Evolutionary conservation across 2,329 filamentous ascomycete genomes (phyloP), one percentile per base, ranked within the genome.

Genomic region (Colletotrichum tropicale): DNA sequence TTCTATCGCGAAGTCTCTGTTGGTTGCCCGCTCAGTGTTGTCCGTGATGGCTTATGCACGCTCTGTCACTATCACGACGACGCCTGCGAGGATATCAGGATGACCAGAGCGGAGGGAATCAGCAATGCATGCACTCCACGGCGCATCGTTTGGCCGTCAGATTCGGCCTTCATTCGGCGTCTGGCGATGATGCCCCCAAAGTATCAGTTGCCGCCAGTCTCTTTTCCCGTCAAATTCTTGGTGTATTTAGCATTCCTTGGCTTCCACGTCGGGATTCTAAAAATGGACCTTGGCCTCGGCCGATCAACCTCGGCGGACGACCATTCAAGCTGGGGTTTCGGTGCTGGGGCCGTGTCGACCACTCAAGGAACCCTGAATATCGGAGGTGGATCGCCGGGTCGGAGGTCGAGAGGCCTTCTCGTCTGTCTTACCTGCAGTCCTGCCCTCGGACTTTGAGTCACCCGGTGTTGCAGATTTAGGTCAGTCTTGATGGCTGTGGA

Each of bases 131-230:
- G 28, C 21, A 26, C 38, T 21, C 26, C n/a, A 12, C 24, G 16
- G 34, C 16, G 24, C 24, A 48, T 34, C 10, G 15, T 55, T 38
- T 38, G 34, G 30, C 28, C 24, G 6, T 15, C 32, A 30, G 15
- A 43, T 36, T 36, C 68, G 61, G 68, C 21, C 28, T 16, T 26
- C 72, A 43, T 21, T n/a, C n/a, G 13, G 52, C n/a, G 38, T 43
- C 73, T 34, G 74, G n/a, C 15, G 48, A 69, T 76, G 70, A 73
- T 76, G 58, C 65, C 28, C 34, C 32, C 16, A 43, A 30, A 36
- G 70, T 76, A 8, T 74, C 65, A 76, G 6, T 61, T 76, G 24
- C 74, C 70, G 74, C 74, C 66, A 34, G 21, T 58, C 21, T 32
- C 30, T 36, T 36, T 34, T 64, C 9, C 12, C 38, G 15, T 13